These are phyloP conservation scores for Alternaria consortialis DNA, from an alignment of 2,329 filamentous ascomycete species.

Conservation along the genomic window DNA sequence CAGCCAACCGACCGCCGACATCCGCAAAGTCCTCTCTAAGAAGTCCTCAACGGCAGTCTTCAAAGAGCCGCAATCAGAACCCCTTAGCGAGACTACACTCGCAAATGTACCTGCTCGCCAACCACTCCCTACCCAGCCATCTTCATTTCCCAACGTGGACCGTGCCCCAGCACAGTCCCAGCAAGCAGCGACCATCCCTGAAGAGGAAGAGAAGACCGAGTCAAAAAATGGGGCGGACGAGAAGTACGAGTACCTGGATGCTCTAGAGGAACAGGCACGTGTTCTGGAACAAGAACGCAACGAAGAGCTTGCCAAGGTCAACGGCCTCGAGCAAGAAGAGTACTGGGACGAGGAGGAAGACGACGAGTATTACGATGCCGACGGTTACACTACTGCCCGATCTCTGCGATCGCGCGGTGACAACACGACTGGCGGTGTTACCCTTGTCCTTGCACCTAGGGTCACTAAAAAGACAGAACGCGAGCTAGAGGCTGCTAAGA, in stretches of 20 bases:
- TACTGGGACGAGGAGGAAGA: constrained; percentile 78
- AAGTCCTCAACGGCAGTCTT: constrained; percentile 62
- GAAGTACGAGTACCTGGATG: constrained; percentile 48
- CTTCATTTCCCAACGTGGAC: constrained; percentile 35
- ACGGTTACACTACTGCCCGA: constrained; percentile 76
- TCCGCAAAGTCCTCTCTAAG: constrained; percentile 61
- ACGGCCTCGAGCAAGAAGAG: constrained; percentile 67
- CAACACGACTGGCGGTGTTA: constrained; percentile 72
- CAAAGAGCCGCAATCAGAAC: constrained; percentile 55
- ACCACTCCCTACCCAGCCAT: constrained; percentile 31
- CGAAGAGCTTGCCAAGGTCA: constrained; percentile 45
- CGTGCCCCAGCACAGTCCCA: constrained; percentile 29
- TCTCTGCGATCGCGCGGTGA: constrained; percentile 80
- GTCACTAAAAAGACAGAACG: constrained; percentile 72
- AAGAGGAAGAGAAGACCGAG: constrained; percentile 24
- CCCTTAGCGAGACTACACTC: constrained; percentile 24
- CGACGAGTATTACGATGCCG: constrained; percentile 77
- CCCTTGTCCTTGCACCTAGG: constrained; percentile 75
- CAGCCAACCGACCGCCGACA: constrained; percentile 47
- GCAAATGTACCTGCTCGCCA: constrained; percentile 33
- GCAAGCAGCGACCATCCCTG: constrained; percentile 26
- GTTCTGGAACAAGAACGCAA: constrained; percentile 49
- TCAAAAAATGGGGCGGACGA: constrained; percentile 37
- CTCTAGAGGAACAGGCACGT: constrained; percentile 49
- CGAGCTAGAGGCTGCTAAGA: constrained; percentile 75